Conservation (phyloP, 1,284 basidiomycete genomes). For the Fomitopsis palustris region DNA sequence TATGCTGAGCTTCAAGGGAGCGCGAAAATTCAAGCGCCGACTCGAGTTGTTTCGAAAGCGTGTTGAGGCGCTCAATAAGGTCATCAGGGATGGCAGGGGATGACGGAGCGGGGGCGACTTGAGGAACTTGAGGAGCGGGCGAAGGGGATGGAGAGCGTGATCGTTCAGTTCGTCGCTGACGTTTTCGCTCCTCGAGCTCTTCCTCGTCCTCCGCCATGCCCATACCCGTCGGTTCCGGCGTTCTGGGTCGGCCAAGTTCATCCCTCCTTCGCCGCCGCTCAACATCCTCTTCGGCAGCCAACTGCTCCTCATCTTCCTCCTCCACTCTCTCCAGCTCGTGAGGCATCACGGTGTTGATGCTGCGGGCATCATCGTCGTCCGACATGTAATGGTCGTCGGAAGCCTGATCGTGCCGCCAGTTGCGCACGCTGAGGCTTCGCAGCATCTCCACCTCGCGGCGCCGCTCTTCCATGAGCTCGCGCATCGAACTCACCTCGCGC, state of each 20-base stretch:
- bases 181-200: conserved; percentile 22
- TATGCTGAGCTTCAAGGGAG: conserved; percentile 76
- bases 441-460: conserved; percentile 33
- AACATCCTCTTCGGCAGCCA: conserved; percentile 42
- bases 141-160: conserved; percentile 18
- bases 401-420: conserved; percentile 17
- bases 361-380: conserved; percentile 54
- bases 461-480: conserved; percentile 67
- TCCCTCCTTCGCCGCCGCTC: conserved; percentile 51
- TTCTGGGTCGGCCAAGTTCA: conserved; percentile 64
- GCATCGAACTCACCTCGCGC: conserved; percentile 70
- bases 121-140: conserved; percentile 8
- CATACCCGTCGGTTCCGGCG: conserved; percentile 71
- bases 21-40: conserved; percentile 74
- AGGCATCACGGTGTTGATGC: conserved; percentile 59
- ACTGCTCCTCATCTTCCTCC: conserved; percentile 68
- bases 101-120: conserved; percentile 18
- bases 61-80: conserved; percentile 68
- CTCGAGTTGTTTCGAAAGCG: conserved; percentile 74
- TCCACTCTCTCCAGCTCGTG: conserved; percentile 73
- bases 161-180: conserved; percentile 11
- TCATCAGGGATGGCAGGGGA: conserved; percentile 45
- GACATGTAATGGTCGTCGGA: conserved; percentile 32
- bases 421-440: conserved; percentile 18
- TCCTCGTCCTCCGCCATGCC: conserved; percentile 55